Percentiles rank a stretch among this genome's conserved stretches.
These are phyloP conservation scores for Arthrobotrys entomopaga DNA, from an alignment of 2,329 filamentous ascomycete genomes.

Conservation along the genomic window DNA sequence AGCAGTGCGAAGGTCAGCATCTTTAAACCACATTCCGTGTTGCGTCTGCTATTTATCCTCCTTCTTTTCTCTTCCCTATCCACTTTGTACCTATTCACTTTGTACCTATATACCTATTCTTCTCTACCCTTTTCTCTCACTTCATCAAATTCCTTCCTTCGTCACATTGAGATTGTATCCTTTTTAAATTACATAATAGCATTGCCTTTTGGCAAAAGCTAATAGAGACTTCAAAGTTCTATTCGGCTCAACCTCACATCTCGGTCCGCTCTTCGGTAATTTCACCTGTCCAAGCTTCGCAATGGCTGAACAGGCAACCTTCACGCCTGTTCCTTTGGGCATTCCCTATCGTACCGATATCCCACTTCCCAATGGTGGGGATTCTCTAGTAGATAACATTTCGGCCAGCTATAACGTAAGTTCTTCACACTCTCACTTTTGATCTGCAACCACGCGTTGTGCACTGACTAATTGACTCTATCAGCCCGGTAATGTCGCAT, in stretches of 20 bases:
- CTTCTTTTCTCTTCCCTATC: neutral
- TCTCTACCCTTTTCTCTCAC: slow-evolving; percentile 10
- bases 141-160: slow-evolving; percentile 17
- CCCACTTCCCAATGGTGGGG: slow-evolving; percentile 46
- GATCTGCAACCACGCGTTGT: slow-evolving; percentile 5
- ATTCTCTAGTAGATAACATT: slow-evolving; percentile 35
- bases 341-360: slow-evolving; percentile 49
- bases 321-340: slow-evolving; percentile 43
- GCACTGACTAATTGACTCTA: slow-evolving; percentile 11
- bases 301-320: slow-evolving; percentile 23
- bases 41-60: neutral
- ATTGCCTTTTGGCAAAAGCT: slow-evolving; percentile 18
- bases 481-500: slow-evolving; percentile 82
- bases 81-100: slow-evolving; percentile 6
- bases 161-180: slow-evolving; percentile 13
- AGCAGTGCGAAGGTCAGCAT: slow-evolving; percentile 11
- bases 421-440: neutral
- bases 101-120: too few species aligned
- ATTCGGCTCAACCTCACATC: slow-evolving; percentile 8
- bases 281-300: neutral
- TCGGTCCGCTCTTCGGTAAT: neutral
- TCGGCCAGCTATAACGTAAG: slow-evolving; percentile 51
- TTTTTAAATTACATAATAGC: slow-evolving; percentile 49
- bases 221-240: slow-evolving; percentile 5
- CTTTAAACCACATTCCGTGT: slow-evolving; percentile 19